These are phyloP conservation scores for Naganishia randhawae DNA, from an alignment of 768 basidiomycete species.

Conservation along the genomic window DNA sequence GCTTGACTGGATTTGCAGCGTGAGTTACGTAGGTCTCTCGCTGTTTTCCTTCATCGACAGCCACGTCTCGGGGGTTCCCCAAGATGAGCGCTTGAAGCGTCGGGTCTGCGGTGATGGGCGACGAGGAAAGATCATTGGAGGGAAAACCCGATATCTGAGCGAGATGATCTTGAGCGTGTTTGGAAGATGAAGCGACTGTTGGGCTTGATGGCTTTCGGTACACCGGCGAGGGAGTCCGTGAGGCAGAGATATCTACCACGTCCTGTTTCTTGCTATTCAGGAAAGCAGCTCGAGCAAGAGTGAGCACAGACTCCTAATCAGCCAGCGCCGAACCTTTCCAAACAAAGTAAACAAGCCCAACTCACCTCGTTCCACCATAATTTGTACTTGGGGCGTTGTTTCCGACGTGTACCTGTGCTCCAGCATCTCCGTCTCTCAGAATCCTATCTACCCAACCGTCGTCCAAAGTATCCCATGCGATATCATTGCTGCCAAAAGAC, in stretches of 20 bases:
- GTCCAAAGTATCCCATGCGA: conserved; percentile 18
- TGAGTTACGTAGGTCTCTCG: neutral
- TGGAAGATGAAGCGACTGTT: neutral
- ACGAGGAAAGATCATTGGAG: neutral
- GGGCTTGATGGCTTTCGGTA: neutral
- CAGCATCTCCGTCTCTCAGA: conserved; percentile 7
- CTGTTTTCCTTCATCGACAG: neutral
- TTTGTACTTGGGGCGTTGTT: neutral
- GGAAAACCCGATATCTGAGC: neutral
- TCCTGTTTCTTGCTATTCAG: neutral
- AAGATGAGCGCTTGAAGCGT: neutral
- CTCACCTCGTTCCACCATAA: neutral
- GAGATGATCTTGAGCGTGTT: neutral
- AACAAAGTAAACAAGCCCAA: conserved; percentile 2
- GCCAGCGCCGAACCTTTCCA: neutral
- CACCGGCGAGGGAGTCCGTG: neutral
- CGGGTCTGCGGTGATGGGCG: neutral
- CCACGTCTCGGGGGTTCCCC: neutral
- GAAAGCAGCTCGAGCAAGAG: neutral
- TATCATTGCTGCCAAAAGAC: conserved; percentile 8
- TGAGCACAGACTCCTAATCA: neutral
- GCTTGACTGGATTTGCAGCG: neutral
- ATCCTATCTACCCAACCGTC: conserved; percentile 17
- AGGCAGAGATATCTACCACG: neutral
- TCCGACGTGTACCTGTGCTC: neutral